A percentile compares a stretch with the other conserved stretches of the same genome.
These are phyloP conservation scores for Trichoderma reesei DNA, from an alignment of 495 filamentous ascomycete species.

Conservation along the genomic window DNA sequence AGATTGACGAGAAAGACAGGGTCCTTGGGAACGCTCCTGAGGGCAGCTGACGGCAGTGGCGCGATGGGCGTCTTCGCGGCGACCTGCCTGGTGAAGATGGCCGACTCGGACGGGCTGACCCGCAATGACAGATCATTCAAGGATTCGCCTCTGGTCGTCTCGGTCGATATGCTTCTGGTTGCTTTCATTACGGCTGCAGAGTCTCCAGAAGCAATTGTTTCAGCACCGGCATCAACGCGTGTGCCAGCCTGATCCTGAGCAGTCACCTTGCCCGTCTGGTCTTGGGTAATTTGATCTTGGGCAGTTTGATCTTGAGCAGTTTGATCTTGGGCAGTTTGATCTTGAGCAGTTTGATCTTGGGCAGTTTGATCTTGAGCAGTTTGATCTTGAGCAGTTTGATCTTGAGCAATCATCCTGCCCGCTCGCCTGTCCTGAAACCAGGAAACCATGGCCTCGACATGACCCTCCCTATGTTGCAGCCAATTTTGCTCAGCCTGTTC, in stretches of 20 bases:
- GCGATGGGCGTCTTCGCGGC: neutral
- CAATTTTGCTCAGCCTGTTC: neutral
- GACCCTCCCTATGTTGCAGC: neutral
- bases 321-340: neutral
- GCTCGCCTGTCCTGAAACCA: slow-evolving; percentile 8
- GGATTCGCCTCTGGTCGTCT: neutral
- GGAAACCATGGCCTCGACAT: neutral
- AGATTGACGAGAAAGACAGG: slow-evolving; percentile 12
- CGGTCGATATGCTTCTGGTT: neutral
- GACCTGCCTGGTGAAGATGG: neutral
- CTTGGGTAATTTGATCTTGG: neutral
- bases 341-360: no score
- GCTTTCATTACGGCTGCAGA: neutral
- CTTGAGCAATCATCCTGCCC: no score
- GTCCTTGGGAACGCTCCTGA: neutral
- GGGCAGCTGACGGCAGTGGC: neutral
- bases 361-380: neutral
- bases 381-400: neutral
- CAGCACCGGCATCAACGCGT: neutral
- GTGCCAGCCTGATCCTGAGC: neutral
- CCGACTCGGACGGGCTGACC: neutral
- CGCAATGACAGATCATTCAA: neutral
- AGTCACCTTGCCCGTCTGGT: neutral
- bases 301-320: neutral
- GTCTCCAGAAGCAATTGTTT: neutral